Conservation (phyloP, 1,284 basidiomycete species). For the Tilletia setariae region DNA sequence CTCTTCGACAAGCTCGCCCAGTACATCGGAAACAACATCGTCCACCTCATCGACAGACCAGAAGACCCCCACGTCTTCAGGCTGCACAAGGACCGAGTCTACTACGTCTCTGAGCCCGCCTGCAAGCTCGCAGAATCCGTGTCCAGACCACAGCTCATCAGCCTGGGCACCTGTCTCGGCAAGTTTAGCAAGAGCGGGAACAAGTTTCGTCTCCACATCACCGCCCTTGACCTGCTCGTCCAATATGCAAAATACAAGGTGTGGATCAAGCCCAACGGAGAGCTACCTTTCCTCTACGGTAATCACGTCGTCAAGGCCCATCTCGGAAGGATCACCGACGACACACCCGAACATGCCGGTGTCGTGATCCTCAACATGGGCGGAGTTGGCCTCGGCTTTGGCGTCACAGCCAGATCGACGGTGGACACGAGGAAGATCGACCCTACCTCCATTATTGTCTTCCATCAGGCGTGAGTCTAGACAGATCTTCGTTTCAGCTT, state of each 20-base stretch:
- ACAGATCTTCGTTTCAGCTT: background rate
- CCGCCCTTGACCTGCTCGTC: constrained; percentile 84
- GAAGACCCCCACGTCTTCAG: constrained; percentile 54
- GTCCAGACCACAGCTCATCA: constrained; percentile 85
- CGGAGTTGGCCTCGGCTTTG: constrained; percentile 90
- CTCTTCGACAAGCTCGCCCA: constrained; percentile 87
- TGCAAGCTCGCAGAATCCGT: constrained; percentile 91
- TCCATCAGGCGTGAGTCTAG: constrained; percentile 86
- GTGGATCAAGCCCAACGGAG: constrained; percentile 99
- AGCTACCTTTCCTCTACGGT: constrained; percentile 98
- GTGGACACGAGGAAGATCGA: constrained; percentile 94
- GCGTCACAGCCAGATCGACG: constrained; percentile 92
- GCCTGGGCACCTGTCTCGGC: constrained; percentile 92
- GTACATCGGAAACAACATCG: constrained; percentile 86
- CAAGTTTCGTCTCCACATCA: constrained; percentile 96
- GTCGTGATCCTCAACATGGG: constrained; percentile 95
- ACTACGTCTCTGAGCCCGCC: constrained; percentile 58
- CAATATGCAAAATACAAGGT: constrained; percentile 99
- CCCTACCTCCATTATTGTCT: constrained; percentile 96
- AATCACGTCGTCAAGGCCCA: constrained; percentile 99
- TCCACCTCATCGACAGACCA: constrained; percentile 59
- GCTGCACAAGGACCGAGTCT: constrained; percentile 53
- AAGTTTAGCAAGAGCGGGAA: constrained; percentile 90
- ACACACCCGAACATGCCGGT: constrained; percentile 97
- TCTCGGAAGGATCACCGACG: constrained; percentile 96